Evolutionary conservation across 805 yeast species (phyloP).

Genomic region (Yamadazyma laniorum): DNA sequence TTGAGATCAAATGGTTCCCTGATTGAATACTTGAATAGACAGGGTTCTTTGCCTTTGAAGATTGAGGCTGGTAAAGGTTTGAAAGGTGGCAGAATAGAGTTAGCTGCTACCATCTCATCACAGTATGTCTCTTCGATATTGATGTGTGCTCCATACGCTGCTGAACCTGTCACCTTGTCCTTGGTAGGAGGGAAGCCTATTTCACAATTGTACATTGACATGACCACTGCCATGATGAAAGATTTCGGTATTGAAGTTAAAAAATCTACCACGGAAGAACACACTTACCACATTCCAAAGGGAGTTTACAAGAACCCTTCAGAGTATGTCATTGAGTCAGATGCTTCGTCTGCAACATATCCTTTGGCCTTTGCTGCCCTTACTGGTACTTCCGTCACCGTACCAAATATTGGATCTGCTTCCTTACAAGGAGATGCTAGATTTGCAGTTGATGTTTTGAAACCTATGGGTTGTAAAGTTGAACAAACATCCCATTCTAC

Average conservation of each 20-base stretch:
- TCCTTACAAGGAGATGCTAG: slow-evolving; percentile 97
- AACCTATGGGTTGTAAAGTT: slow-evolving; percentile 94
- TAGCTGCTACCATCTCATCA: slow-evolving; percentile 94
- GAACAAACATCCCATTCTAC: slow-evolving; percentile 81
- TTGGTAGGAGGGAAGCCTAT: slow-evolving; percentile 96
- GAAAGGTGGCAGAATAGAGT: slow-evolving; percentile 87
- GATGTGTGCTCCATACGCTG: slow-evolving; percentile 97
- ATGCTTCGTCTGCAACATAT: slow-evolving; percentile 96
- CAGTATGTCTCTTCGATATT: slow-evolving; percentile 94
- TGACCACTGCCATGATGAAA: slow-evolving; percentile 96
- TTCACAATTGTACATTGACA: slow-evolving; percentile 91
- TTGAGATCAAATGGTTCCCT: slow-evolving; percentile 74
- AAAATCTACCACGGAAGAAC: slow-evolving; percentile 64
- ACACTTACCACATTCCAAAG: slow-evolving; percentile 88
- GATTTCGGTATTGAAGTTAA: slow-evolving; percentile 80
- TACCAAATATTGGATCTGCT: slow-evolving; percentile 89
- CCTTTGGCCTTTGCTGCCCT: slow-evolving; percentile 97
- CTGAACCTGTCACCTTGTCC: slow-evolving; percentile 79
- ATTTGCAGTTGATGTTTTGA: slow-evolving; percentile 88
- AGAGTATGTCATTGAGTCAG: slow-evolving; percentile 89
- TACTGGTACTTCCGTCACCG: slow-evolving; percentile 87
- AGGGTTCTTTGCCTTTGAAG: slow-evolving; percentile 84
- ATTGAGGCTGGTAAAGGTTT: slow-evolving; percentile 69
- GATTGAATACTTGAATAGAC: slow-evolving; percentile 65
- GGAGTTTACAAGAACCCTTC: slow-evolving; percentile 78